phyloP scores from a whole-genome alignment of 208 protist genomes.

The Eutreptiella sp. region DNA sequence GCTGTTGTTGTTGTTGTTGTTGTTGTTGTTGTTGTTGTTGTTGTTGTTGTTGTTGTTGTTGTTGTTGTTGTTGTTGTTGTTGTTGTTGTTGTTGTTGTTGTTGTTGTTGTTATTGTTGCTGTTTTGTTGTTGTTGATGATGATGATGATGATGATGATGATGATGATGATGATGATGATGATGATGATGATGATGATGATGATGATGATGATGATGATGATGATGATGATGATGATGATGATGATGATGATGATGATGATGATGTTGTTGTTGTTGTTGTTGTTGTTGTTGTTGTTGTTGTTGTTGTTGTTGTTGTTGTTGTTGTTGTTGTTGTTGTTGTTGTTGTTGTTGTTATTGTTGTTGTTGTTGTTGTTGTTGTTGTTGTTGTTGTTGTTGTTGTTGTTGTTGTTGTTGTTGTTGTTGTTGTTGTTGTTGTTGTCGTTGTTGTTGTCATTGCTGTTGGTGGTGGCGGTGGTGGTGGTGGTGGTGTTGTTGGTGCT shows the following conservation, averaged over 20 bases:
- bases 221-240: conserved; percentile 9
- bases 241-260: not conserved
- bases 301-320: conserved; percentile 17
- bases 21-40: conserved; percentile 16
- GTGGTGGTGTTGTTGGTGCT: too few species aligned
- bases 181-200: conserved; percentile 11
- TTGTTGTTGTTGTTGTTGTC: too few species aligned
- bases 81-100: conserved; percentile 15
- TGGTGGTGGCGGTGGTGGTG: too few species aligned
- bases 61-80: conserved; percentile 14
- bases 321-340: conserved; percentile 5
- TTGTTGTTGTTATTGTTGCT: conserved; percentile 17
- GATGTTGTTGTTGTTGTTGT: conserved; percentile 8
- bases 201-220: conserved; percentile 9
- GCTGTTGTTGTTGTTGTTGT: conserved; percentile 14
- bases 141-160: conserved; percentile 9
- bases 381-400: not conserved
- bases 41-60: conserved; percentile 19
- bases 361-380: not conserved
- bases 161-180: conserved; percentile 6
- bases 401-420: not conserved
- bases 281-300: conserved; percentile 8
- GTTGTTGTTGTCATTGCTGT: too few species aligned
- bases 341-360: not conserved
- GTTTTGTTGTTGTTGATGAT: too few species aligned